A percentile compares a stretch with the other conserved stretches of the same genome.
Evolutionary conservation across 2,329 filamentous ascomycete genomes (phyloP).

Genomic region (Rhexocercosporidium sp.): DNA sequence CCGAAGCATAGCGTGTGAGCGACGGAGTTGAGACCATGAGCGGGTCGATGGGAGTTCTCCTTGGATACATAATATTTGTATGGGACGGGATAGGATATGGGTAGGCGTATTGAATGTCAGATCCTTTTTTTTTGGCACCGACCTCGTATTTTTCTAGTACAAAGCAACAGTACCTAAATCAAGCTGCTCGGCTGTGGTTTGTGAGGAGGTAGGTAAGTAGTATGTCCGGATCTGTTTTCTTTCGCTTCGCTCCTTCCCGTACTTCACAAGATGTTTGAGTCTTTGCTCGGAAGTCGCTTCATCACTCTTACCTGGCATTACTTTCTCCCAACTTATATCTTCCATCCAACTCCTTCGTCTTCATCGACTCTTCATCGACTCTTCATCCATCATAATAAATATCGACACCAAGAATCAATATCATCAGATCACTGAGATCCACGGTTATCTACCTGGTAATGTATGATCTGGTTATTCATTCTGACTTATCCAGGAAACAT

Average conservation of each 20-base stretch:
- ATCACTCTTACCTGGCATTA: no score
- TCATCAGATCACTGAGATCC: background rate
- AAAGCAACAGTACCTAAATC: background rate
- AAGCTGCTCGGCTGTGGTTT: background rate
- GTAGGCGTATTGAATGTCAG: no score
- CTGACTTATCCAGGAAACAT: background rate
- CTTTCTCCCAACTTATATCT: no score
- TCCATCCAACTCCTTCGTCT: background rate
- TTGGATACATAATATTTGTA: background rate
- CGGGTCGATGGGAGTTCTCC: conserved; percentile 1
- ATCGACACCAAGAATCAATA: background rate
- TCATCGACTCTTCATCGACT: background rate
- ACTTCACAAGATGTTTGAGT: no score
- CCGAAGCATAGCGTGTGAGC: conserved; percentile 6
- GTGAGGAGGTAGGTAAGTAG: background rate
- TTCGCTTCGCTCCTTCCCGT: background rate
- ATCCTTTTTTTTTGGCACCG: background rate
- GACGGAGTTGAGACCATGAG: background rate
- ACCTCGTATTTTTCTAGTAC: background rate
- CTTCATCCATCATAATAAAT: background rate
- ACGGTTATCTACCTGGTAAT: background rate
- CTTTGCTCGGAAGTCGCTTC: no score
- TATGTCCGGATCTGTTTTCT: no score
- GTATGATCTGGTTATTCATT: background rate
- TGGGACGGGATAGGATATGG: background rate